Evolutionary conservation across 768 basidiomycete genomes (phyloP).

Genomic region (Tylopilus balloui): DNA sequence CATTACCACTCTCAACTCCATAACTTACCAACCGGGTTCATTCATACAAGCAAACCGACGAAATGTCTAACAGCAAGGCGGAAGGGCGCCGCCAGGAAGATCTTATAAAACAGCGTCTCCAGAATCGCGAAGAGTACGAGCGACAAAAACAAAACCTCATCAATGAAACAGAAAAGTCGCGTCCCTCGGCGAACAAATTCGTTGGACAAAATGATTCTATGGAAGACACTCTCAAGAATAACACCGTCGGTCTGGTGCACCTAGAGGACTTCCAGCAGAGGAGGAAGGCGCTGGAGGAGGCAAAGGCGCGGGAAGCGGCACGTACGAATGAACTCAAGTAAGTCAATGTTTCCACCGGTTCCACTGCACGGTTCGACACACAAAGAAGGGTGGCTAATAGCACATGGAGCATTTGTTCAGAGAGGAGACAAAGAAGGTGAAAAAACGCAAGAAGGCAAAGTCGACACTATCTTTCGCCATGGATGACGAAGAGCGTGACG

Average conservation of each 20-base stretch:
- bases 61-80: conserved; percentile 71
- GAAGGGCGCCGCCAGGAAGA: conserved; percentile 87
- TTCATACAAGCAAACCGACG: conserved; percentile 16
- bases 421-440: conserved; percentile 78
- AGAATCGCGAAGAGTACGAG: conserved; percentile 77
- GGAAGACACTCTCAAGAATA: conserved; percentile 88
- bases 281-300: conserved; percentile 86
- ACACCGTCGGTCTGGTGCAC: conserved; percentile 85
- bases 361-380: conserved; percentile 1
- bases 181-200: conserved; percentile 83
- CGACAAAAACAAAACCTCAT: conserved; percentile 77
- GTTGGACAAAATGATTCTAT: conserved; percentile 92
- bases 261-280: conserved; percentile 91
- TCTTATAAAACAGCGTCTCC: conserved; percentile 75
- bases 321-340: conserved; percentile 82
- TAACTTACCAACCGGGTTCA: background rate
- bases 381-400: conserved; percentile 56
- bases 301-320: conserved; percentile 85
- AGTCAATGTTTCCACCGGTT: conserved; percentile 35
- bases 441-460: conserved; percentile 92
- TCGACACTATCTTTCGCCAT: conserved; percentile 87
- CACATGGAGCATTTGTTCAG: conserved; percentile 81
- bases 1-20: background rate
- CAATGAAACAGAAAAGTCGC: conserved; percentile 88
- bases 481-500: conserved; percentile 69